These are phyloP conservation scores for Pisolithus microcarpus DNA, from an alignment of 768 basidiomycete genomes.

Conservation along the genomic window DNA sequence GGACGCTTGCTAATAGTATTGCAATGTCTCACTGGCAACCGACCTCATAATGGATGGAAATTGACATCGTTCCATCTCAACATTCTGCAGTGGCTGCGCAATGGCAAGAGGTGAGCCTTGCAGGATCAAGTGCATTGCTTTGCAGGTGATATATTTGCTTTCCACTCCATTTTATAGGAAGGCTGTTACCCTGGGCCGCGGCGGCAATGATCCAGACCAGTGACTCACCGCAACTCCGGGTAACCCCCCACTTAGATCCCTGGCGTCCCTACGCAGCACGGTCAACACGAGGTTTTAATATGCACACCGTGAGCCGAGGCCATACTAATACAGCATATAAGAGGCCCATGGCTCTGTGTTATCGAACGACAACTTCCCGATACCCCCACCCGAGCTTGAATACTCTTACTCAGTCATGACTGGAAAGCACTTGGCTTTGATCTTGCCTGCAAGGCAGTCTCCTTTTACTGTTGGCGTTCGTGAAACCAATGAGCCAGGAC, in stretches of 20 bases:
- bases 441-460: conserved; percentile 28
- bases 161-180: conserved; percentile 22
- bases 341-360: conserved; percentile 7
- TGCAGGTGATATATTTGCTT: conserved; percentile 21
- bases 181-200: conserved; percentile 28
- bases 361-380: conserved; percentile 13
- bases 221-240: conserved; percentile 22
- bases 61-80: conserved; percentile 7
- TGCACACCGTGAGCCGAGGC: conserved; percentile 21
- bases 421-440: conserved; percentile 21
- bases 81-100: conserved; percentile 15
- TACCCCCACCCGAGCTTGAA: conserved; percentile 8
- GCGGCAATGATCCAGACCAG: conserved; percentile 26
- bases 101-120: conserved; percentile 8
- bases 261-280: conserved; percentile 26
- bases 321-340: conserved; percentile 26
- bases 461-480: conserved; percentile 28
- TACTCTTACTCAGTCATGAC: conserved; percentile 15
- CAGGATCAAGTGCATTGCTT: conserved; percentile 22
- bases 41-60: conserved; percentile 1
- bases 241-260: conserved; percentile 15
- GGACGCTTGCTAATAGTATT: background rate
- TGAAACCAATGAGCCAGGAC: conserved; percentile 36
- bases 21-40: conserved; percentile 4
- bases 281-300: conserved; percentile 30